These are phyloP conservation scores for Leptographium flavum DNA, from an alignment of 2,329 filamentous ascomycete species.

Conservation along the genomic window DNA sequence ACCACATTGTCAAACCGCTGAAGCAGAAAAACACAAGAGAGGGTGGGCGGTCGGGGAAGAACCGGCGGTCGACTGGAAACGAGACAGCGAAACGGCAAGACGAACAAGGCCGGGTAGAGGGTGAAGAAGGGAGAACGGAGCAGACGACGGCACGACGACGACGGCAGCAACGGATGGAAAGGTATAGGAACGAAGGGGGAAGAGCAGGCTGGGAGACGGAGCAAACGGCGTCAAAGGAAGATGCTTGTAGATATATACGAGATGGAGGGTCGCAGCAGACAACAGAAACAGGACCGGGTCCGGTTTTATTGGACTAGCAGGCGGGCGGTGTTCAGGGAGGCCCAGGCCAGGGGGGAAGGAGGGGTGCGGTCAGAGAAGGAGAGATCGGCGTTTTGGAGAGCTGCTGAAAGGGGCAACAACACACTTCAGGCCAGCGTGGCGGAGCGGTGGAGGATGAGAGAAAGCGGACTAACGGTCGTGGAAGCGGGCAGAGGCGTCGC, in stretches of 20 bases:
- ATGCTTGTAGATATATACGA: background rate
- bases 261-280: background rate
- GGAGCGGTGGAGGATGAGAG: too few species aligned
- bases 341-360: background rate
- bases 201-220: background rate
- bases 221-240: background rate
- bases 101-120: background rate
- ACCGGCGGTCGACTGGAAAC: too few species aligned
- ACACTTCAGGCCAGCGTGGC: background rate
- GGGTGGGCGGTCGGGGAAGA: too few species aligned
- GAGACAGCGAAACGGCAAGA: too few species aligned
- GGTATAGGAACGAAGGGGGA: background rate
- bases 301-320: constrained; percentile 4
- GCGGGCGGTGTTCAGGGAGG: background rate
- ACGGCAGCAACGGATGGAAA: background rate
- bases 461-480: too few species aligned
- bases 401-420: background rate
- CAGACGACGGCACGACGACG: background rate
- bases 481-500: too few species aligned
- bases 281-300: background rate
- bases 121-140: background rate
- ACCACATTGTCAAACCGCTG: constrained; percentile 19
- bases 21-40: too few species aligned
- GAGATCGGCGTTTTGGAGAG: background rate
- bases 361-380: background rate